These are phyloP conservation scores for Symmetrospora coprosmae DNA, from an alignment of 768 basidiomycete species.

Conservation along the genomic window DNA sequence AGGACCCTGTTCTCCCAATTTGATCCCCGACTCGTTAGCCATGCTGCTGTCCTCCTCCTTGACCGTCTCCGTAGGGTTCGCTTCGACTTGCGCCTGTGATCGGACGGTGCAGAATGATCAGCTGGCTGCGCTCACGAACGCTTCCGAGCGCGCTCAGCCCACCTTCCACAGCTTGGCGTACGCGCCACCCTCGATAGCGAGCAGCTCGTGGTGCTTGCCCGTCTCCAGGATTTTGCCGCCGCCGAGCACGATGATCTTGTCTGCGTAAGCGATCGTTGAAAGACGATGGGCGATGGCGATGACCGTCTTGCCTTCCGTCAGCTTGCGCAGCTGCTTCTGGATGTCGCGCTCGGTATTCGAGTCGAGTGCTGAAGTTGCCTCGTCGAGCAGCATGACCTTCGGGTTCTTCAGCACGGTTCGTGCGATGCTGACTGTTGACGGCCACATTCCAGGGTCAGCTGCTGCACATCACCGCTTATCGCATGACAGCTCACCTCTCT, in stretches of 20 bases:
- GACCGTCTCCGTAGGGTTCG: too few relatives aligned
- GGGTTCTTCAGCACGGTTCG: constrained; percentile 75
- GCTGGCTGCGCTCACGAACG: too few relatives aligned
- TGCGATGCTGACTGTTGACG: constrained; percentile 50
- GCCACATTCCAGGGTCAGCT: background rate
- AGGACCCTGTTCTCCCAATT: too few relatives aligned
- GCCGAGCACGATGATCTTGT: constrained; percentile 77
- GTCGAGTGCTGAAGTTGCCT: constrained; percentile 51
- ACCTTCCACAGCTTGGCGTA: constrained; percentile 19
- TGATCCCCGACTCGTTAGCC: too few relatives aligned
- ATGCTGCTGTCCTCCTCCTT: too few relatives aligned
- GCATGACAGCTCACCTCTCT: too few relatives aligned
- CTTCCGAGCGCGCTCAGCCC: too few relatives aligned
- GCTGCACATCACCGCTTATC: background rate
- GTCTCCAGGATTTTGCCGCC: constrained; percentile 77
- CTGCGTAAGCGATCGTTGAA: constrained; percentile 48
- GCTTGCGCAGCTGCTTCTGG: constrained; percentile 67
- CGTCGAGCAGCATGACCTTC: constrained; percentile 52
- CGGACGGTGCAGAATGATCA: too few relatives aligned
- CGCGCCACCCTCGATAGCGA: constrained; percentile 4
- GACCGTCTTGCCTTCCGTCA: constrained; percentile 35
- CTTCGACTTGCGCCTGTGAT: too few relatives aligned
- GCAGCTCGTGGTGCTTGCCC: constrained; percentile 39
- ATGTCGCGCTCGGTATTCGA: constrained; percentile 81
- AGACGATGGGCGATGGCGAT: constrained; percentile 30